Evolutionary conservation across 495 filamentous ascomycete genomes (phyloP).

Genomic region (Hypoxylon cercidicola): DNA sequence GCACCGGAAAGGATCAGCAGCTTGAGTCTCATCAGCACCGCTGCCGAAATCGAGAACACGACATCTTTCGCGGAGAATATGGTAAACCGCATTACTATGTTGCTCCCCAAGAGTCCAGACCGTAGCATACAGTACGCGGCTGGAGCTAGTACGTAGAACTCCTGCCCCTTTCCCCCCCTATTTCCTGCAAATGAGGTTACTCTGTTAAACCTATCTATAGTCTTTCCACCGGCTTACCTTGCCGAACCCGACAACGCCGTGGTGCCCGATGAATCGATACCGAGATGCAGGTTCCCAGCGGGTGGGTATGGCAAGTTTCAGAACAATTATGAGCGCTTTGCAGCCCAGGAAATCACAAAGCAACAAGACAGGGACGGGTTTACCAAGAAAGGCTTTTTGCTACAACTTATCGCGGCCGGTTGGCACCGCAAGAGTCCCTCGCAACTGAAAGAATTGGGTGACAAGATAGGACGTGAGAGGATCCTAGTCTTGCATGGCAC

Average conservation of each 20-base stretch:
- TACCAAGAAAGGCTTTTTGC: constrained; percentile 72
- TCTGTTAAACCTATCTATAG: constrained; percentile 42
- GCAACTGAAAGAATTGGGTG: constrained; percentile 71
- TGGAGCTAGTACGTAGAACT: constrained; percentile 6
- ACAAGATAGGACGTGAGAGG: constrained; percentile 73
- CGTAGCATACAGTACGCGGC: constrained; percentile 36
- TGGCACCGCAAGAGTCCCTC: constrained; percentile 78
- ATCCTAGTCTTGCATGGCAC: constrained; percentile 81
- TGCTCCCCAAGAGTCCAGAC: constrained; percentile 75
- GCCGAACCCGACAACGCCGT: constrained; percentile 65
- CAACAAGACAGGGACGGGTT: constrained; percentile 64
- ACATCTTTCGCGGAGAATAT: constrained; percentile 68
- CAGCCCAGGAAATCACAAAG: constrained; percentile 78
- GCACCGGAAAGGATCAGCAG: constrained; percentile 71
- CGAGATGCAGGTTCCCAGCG: constrained; percentile 31
- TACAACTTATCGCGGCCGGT: constrained; percentile 80
- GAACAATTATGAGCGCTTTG: constrained; percentile 81
- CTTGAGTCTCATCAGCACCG: constrained; percentile 77
- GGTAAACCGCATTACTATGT: constrained; percentile 71
- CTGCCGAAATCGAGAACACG: constrained; percentile 73
- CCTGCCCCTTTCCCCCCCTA: constrained; percentile 48
- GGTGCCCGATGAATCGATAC: constrained; percentile 49
- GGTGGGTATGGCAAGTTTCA: constrained; percentile 64
- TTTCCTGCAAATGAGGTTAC: background rate
- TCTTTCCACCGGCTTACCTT: constrained; percentile 73